Percentiles rank a stretch among this genome's conserved stretches.
Conservation (phyloP, 2,329 filamentous ascomycete genomes). For the Aspergillus niger region DNA sequence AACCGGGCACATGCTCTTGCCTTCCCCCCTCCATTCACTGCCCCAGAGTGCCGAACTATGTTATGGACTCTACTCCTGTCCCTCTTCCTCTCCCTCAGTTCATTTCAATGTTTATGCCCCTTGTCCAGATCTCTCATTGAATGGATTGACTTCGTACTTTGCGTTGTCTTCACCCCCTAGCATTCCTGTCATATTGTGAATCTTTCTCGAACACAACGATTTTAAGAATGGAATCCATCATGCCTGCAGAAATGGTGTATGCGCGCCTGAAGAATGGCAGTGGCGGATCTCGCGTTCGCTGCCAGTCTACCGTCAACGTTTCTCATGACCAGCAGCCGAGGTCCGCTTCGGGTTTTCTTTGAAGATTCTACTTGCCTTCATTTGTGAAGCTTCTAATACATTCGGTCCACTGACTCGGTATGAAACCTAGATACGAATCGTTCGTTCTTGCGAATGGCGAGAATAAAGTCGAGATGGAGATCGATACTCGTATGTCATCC, state of each 20-base stretch:
- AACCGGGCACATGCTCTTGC: not conserved
- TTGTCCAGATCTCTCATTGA: not conserved
- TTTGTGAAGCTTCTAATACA: not conserved
- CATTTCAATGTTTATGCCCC: not conserved
- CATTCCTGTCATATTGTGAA: not conserved
- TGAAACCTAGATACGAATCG: conserved; percentile 74
- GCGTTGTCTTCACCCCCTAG: not conserved
- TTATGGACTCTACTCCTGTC: not conserved
- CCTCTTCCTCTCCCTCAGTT: too few relatives aligned
- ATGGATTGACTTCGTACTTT: not conserved
- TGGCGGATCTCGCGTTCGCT: conserved; percentile 14
- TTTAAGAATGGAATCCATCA: conserved; percentile 19
- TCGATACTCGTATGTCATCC: conserved; percentile 77
- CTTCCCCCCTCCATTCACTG: not conserved
- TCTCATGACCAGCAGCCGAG: conserved; percentile 25
- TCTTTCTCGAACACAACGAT: conserved; percentile 10
- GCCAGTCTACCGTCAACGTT: conserved; percentile 26
- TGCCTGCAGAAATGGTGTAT: conserved; percentile 22
- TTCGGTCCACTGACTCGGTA: conserved; percentile 14
- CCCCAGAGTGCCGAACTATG: not conserved
- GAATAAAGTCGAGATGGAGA: conserved; percentile 87
- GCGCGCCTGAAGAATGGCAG: conserved; percentile 18
- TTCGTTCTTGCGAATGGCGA: conserved; percentile 86
- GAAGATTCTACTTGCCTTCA: not conserved
- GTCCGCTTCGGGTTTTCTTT: conserved; percentile 17